phyloP scores from a whole-genome alignment of 2,329 filamentous ascomycete species.

The Diplodia sapinea region DNA sequence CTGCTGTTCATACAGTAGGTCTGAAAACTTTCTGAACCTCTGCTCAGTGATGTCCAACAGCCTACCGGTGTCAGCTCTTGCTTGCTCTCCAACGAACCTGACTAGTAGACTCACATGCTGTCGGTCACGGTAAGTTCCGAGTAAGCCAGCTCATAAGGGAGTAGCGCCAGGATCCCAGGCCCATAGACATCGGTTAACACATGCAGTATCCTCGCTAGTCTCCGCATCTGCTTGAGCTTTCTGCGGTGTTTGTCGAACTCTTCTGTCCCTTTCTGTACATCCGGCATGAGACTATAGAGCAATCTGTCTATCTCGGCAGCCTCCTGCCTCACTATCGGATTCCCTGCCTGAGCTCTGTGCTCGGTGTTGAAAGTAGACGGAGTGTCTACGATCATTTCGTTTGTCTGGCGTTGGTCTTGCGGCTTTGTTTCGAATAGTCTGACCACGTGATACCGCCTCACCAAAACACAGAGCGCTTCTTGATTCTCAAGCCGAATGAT shows the following conservation, averaged over 20 bases:
- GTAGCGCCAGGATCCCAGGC: conserved; percentile 31
- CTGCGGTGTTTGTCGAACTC: conserved; percentile 13
- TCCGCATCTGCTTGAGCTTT: conserved; percentile 22
- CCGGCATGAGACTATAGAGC: conserved; percentile 12
- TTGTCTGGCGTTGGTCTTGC: conserved; percentile 3
- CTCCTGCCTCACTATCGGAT: conserved; percentile 26
- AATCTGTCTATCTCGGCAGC: conserved; percentile 23
- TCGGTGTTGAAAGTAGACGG: conserved; percentile 8
- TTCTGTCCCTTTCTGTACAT: not conserved
- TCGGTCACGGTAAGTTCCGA: conserved; percentile 27
- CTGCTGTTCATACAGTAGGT: conserved; percentile 26
- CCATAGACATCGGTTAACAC: conserved; percentile 30
- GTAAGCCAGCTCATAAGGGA: conserved; percentile 26
- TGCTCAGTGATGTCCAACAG: conserved; percentile 25
- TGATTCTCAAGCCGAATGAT: conserved; percentile 29
- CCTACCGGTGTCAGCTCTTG: conserved; percentile 11
- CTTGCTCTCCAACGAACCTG: not conserved
- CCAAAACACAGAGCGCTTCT: conserved; percentile 26
- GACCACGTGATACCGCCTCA: conserved; percentile 6
- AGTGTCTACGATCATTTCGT: conserved; percentile 26
- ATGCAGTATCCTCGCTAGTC: conserved; percentile 21
- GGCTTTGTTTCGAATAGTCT: not conserved
- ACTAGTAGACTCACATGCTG: conserved; percentile 21
- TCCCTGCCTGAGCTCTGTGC: conserved; percentile 21
- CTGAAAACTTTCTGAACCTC: conserved; percentile 25